These are phyloP conservation scores for Ilex aquifolium DNA, from an alignment of 257 asterid species.

Conservation along the genomic window DNA sequence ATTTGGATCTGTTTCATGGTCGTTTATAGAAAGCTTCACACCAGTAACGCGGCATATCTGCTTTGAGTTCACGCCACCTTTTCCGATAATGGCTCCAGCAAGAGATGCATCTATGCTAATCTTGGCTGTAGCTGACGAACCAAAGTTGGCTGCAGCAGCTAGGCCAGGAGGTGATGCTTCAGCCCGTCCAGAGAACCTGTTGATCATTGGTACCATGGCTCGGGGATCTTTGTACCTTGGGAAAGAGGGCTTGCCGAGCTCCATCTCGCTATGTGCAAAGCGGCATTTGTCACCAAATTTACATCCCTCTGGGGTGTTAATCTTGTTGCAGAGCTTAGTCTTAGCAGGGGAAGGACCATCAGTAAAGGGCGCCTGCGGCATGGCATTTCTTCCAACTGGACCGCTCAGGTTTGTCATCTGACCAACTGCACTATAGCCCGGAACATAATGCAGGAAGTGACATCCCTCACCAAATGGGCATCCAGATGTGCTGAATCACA, in stretches of 20 bases:
- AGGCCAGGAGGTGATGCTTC: constrained; percentile 19
- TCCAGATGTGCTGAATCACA: constrained; percentile 43
- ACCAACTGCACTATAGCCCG: constrained; percentile 27
- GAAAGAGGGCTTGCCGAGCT: constrained; percentile 25
- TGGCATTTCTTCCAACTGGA: not conserved
- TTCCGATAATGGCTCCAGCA: constrained; percentile 57
- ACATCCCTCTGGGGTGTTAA: constrained; percentile 52
- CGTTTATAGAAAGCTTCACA: constrained; percentile 41
- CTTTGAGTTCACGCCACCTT: constrained; percentile 43
- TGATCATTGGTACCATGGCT: constrained; percentile 7
- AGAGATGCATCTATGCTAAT: constrained; percentile 45
- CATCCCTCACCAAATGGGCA: constrained; percentile 51
- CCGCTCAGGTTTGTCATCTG: not conserved
- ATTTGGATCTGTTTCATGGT: constrained; percentile 40
- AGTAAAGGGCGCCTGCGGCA: constrained; percentile 23
- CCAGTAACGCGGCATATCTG: constrained; percentile 46
- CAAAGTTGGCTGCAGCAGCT: constrained; percentile 32
- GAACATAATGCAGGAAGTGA: constrained; percentile 43
- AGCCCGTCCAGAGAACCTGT: constrained; percentile 18
- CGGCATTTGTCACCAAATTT: constrained; percentile 48
- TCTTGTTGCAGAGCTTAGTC: constrained; percentile 33
- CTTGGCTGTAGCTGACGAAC: constrained; percentile 51
- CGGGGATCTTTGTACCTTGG: constrained; percentile 29
- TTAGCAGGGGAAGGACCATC: not conserved
- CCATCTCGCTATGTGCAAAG: constrained; percentile 47